Evolutionary conservation across 768 basidiomycete genomes (phyloP).

Genomic region (Leccinellum luteum): DNA sequence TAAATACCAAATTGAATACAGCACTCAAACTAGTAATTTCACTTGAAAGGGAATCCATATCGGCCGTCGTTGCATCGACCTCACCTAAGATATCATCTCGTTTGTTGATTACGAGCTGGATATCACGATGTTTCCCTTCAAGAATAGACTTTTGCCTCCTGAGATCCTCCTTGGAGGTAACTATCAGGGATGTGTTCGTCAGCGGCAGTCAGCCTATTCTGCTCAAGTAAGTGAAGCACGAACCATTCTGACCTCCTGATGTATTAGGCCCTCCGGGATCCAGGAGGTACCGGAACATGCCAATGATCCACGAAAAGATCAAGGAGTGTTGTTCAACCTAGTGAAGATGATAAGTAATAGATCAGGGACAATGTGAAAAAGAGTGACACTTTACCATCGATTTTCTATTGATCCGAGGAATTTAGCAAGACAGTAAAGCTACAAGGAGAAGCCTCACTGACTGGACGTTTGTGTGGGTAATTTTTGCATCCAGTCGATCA

Average conservation of each 20-base stretch:
- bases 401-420: neutral
- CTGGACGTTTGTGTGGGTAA: neutral
- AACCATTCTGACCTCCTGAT: too few relatives aligned
- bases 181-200: neutral
- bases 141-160: neutral
- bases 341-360: neutral
- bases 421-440: neutral
- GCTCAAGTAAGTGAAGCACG: neutral
- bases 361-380: neutral
- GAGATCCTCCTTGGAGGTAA: neutral
- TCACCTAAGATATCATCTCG: neutral
- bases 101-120: neutral
- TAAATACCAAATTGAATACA: neutral
- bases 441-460: neutral
- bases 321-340: neutral
- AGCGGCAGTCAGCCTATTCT: neutral
- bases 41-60: neutral
- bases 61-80: neutral
- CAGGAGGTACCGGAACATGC: neutral
- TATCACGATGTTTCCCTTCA: neutral
- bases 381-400: neutral
- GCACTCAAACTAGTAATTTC: neutral
- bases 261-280: neutral
- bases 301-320: too few relatives aligned
- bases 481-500: neutral